Evolutionary conservation across 495 filamentous ascomycete genomes (phyloP).

Genomic region (Viridothelium virens): DNA sequence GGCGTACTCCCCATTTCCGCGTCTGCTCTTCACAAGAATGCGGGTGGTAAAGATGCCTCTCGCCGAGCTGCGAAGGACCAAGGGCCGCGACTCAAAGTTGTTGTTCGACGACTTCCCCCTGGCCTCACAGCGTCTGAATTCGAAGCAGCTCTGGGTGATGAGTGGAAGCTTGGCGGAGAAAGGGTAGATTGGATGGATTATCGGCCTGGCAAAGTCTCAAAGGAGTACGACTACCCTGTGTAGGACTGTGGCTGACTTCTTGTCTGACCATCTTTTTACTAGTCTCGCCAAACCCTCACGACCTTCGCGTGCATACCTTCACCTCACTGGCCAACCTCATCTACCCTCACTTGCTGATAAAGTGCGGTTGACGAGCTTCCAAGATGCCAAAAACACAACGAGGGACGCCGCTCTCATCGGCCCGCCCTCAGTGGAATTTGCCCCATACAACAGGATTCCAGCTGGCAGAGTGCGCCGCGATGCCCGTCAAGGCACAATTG

Average conservation of each 20-base stretch:
- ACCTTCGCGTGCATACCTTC: slow-evolving; percentile 71
- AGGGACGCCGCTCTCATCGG: slow-evolving; percentile 61
- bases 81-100: slow-evolving; percentile 65
- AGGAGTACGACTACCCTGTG: slow-evolving; percentile 58
- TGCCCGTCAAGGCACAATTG: slow-evolving; percentile 84
- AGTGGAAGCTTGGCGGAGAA: slow-evolving; percentile 69
- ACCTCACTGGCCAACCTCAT: slow-evolving; percentile 51
- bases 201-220: slow-evolving; percentile 74
- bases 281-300: slow-evolving; percentile 71
- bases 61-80: slow-evolving; percentile 31
- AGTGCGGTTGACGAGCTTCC: slow-evolving; percentile 57
- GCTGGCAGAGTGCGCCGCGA: slow-evolving; percentile 64
- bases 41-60: slow-evolving; percentile 32
- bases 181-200: slow-evolving; percentile 79
- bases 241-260: background rate
- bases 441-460: slow-evolving; percentile 73
- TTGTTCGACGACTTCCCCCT: slow-evolving; percentile 79
- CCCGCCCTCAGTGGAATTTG: slow-evolving; percentile 70
- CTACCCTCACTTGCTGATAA: slow-evolving; percentile 54
- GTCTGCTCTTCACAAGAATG: slow-evolving; percentile 50
- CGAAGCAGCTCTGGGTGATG: slow-evolving; percentile 60
- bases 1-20: slow-evolving; percentile 56
- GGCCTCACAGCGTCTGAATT: slow-evolving; percentile 78
- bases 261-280: slow-evolving; percentile 6
- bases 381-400: slow-evolving; percentile 63